Conservation (phyloP, 2,329 filamentous ascomycete species). For the Polytolypa hystricis region DNA sequence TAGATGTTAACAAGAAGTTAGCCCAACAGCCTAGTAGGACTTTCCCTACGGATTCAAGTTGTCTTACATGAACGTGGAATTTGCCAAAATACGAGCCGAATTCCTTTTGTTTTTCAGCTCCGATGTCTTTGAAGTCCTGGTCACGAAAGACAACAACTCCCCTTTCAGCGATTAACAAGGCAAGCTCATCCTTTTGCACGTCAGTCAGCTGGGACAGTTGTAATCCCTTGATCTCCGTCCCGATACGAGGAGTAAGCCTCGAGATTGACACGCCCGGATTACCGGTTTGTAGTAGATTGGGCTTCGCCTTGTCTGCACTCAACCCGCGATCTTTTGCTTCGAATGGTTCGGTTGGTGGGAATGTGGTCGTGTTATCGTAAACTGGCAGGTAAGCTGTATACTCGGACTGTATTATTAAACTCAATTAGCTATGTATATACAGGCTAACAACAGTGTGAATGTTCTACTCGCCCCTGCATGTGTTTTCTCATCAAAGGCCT, state of each 20-base stretch:
- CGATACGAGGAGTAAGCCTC: conserved; percentile 48
- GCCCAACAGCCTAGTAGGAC: conserved; percentile 6
- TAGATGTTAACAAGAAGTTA: conserved; percentile 14
- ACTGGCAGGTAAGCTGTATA: conserved; percentile 27
- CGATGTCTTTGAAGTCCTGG: conserved; percentile 14
- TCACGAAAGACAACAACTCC: conserved; percentile 13
- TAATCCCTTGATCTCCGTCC: conserved; percentile 53
- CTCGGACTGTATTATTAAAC: conserved; percentile 18
- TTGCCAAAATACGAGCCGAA: conserved; percentile 20
- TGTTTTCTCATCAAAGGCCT: conserved; percentile 1
- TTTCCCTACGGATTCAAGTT: no score
- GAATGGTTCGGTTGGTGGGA: conserved; percentile 30
- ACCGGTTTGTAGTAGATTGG: conserved; percentile 28
- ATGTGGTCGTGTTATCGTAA: conserved; percentile 26
- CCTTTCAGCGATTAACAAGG: conserved; percentile 32
- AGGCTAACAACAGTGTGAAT: neutral
- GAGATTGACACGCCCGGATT: conserved; percentile 15
- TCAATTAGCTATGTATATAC: neutral
- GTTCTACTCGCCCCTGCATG: neutral
- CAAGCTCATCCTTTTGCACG: neutral
- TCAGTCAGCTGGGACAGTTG: conserved; percentile 49
- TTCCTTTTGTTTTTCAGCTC: conserved; percentile 11
- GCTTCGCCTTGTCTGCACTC: conserved; percentile 33
- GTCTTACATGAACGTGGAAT: conserved; percentile 17
- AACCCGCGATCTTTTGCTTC: conserved; percentile 32